Conservation (phyloP, 2,329 filamentous ascomycete species). For the Claviceps sp. region DNA sequence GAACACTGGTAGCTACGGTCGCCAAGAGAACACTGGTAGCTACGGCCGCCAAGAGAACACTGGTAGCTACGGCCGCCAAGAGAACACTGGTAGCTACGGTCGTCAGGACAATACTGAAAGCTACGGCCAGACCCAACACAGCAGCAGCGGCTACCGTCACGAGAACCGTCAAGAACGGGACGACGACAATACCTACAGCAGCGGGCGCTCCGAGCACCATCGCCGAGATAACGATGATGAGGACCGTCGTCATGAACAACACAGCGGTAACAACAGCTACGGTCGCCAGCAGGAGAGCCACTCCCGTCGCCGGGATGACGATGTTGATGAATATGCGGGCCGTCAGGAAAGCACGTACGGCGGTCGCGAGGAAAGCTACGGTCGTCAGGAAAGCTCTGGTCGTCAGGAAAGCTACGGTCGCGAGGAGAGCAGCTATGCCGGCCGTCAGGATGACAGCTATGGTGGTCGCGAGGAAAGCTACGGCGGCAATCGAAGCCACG, state of each 20-base stretch:
- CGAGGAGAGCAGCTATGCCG: too few relatives aligned
- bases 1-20: conserved; percentile 41
- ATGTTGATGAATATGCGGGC: conserved; percentile 22
- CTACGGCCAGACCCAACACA: conserved; percentile 41
- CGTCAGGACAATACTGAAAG: conserved; percentile 35
- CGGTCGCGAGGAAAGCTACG: conserved; percentile 21
- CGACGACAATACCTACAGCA: conserved; percentile 12
- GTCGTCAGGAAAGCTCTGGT: conserved; percentile 11
- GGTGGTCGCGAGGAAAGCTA: conserved; percentile 1
- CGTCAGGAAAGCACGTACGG: conserved; percentile 43
- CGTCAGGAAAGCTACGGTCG: conserved; percentile 1
- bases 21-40: conserved; percentile 29
- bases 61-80: conserved; percentile 18
- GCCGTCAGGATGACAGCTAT: too few relatives aligned
- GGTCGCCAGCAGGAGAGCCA: conserved; percentile 12
- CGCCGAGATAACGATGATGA: conserved; percentile 9
- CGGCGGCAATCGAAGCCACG: neutral
- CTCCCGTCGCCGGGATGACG: conserved; percentile 8
- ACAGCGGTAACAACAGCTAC: conserved; percentile 5
- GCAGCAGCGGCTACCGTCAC: conserved; percentile 14
- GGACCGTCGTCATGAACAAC: conserved; percentile 11
- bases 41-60: conserved; percentile 7
- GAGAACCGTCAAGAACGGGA: conserved; percentile 13
- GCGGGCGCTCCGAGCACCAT: conserved; percentile 6
- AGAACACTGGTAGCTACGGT: conserved; percentile 17